Conservation (phyloP, 2,329 filamentous ascomycete genomes). For the Akanthomyces muscarius region DNA sequence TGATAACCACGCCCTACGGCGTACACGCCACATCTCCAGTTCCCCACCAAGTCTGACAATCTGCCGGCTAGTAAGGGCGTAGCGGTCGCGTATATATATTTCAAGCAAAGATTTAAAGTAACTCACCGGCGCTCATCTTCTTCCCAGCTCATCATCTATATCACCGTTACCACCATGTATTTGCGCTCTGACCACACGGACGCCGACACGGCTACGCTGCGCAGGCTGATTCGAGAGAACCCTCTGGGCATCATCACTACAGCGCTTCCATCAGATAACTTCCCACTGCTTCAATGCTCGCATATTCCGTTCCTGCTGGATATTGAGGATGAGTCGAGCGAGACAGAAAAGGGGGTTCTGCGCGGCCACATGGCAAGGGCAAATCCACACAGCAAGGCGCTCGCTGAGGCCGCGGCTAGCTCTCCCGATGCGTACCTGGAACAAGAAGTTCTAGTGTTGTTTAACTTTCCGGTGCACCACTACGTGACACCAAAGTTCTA, state of each 20-base stretch:
- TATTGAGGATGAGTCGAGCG: slow-evolving; percentile 37
- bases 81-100: neutral
- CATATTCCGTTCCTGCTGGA: slow-evolving; percentile 61
- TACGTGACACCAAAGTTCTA: slow-evolving; percentile 70
- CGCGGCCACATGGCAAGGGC: slow-evolving; percentile 59
- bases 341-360: slow-evolving; percentile 42
- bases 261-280: slow-evolving; percentile 46
- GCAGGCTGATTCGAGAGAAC: slow-evolving; percentile 54
- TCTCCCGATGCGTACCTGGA: slow-evolving; percentile 31
- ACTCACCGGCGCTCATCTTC: neutral
- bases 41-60: slow-evolving; percentile 7
- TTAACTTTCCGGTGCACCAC: slow-evolving; percentile 55
- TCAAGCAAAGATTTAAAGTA: neutral
- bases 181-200: slow-evolving; percentile 45
- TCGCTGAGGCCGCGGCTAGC: slow-evolving; percentile 45
- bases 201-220: slow-evolving; percentile 43
- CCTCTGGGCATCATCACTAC: slow-evolving; percentile 62
- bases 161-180: slow-evolving; percentile 9
- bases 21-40: neutral
- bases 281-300: slow-evolving; percentile 52
- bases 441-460: slow-evolving; percentile 59
- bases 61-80: neutral
- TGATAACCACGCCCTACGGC: slow-evolving; percentile 9
- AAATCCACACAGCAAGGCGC: slow-evolving; percentile 61
- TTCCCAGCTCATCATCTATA: neutral